Base-by-base conservation (phyloP, 176 grass and related monocot genomes). In the Puccinellia tenuiflora region DNA sequence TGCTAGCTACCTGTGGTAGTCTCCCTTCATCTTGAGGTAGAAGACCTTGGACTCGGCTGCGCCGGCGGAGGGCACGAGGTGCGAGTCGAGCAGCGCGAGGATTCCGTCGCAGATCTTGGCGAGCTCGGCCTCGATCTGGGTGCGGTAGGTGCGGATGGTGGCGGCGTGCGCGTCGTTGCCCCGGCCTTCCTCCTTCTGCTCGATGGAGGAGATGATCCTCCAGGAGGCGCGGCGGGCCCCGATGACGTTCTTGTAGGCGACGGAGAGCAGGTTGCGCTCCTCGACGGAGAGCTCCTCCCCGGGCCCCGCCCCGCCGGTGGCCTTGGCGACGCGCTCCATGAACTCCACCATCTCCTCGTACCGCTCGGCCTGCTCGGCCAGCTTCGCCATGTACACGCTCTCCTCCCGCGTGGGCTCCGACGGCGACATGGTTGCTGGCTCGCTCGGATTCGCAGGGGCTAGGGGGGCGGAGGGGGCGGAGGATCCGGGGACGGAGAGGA, bases 21-120 rank as follows among this genome's bases (percentile, higher is more conserved):
- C 93, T 15, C 93, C 93, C 90, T 95, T 95, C 93, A 95, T 95
- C 85, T 92, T 95, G 76, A 95, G 93, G 86, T 95, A 95, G 79
- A 95, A 95, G 87, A 95, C 93, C 85, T 95, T 95, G 64, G 90
- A 92, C 38, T 95, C 93, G 35, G 93, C 90, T 52, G 76, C 70
- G 31, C 85, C 88, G 39, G 90, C 88, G 67, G 93, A 95, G 5
- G 93, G 93, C 25, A 95, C 90, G 71, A 95, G 90, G 79, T 95
- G 93, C 55, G 87, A 90, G 76, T 95, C 93, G 31, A 95, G 88
- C n/a, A 95, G 86, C 4, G 83, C 81, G 60, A 95, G 90, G 73
- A 95, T 95, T 37, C 90, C 93, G 52, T 92, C 85, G 57, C 93
- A 95, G 93, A 95, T 95, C 79, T 83, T 85, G 24, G 79, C 88